Percentiles rank a stretch among this genome's conserved stretches.
Conservation (phyloP, 2,329 filamentous ascomycete genomes). For the Colletotrichum gloeosporioides region DNA sequence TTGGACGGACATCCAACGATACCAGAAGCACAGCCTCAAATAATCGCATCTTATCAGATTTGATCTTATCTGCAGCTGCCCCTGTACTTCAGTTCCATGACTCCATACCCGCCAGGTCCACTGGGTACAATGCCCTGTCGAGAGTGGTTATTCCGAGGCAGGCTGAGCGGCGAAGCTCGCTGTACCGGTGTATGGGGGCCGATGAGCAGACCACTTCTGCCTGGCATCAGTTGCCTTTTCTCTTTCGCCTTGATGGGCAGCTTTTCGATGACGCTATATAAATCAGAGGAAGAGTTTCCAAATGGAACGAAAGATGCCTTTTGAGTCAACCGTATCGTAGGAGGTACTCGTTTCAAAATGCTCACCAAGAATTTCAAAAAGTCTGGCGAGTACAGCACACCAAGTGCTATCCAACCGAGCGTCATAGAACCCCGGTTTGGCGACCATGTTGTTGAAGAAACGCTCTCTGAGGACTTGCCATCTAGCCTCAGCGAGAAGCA, state of each 20-base stretch:
- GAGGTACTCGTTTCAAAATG: neutral
- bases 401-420: neutral
- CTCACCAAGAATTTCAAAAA: neutral
- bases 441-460: neutral
- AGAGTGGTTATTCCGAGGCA: neutral
- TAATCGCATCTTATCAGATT: neutral
- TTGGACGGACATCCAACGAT: neutral
- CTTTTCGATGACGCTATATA: neutral
- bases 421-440: neutral
- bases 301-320: no score
- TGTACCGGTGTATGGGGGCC: neutral
- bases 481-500: neutral
- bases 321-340: no score
- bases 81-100: neutral
- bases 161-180: neutral
- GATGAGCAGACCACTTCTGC: neutral
- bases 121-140: neutral
- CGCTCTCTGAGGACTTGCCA: neutral
- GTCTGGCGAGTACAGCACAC: neutral
- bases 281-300: neutral
- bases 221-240: neutral
- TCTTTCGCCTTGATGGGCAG: neutral
- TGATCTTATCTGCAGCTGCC: neutral
- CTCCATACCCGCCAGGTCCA: neutral
- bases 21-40: neutral